Percentiles rank a stretch among this genome's conserved stretches.
phyloP scores from a whole-genome alignment of 1,284 basidiomycete genomes.

The Irpex sp. region DNA sequence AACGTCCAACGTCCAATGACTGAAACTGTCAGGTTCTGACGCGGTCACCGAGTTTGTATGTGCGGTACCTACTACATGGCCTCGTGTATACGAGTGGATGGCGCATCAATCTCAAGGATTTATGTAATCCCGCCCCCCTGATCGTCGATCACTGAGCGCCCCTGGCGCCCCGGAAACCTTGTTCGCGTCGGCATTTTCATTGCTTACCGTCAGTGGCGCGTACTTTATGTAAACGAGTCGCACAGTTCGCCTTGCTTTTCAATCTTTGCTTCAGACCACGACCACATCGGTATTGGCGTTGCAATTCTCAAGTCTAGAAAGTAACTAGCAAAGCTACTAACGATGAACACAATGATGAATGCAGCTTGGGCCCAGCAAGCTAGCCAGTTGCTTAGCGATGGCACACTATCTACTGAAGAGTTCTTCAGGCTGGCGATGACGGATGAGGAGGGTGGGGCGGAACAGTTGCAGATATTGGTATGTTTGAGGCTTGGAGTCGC shows the following conservation, averaged over 20 bases:
- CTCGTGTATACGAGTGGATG: no score
- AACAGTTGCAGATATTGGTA: background rate
- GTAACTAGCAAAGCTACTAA: background rate
- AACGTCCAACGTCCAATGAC: no score
- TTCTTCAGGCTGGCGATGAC: background rate
- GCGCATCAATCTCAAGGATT: no score
- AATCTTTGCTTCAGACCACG: no score
- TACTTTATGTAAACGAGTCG: no score
- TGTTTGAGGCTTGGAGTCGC: background rate
- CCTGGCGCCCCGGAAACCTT: background rate
- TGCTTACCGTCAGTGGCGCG: background rate
- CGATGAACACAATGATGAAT: background rate
- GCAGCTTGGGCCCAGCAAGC: background rate
- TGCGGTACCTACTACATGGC: no score
- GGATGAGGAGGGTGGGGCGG: background rate
- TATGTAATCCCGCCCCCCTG: no score
- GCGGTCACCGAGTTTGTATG: no score
- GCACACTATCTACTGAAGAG: background rate
- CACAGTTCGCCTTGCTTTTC: background rate
- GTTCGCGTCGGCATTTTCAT: background rate
- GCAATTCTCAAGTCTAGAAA: no score
- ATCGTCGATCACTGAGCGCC: no score
- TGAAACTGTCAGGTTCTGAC: no score
- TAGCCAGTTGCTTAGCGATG: background rate
- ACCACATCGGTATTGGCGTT: no score